Evolutionary conservation across 495 filamentous ascomycete species (phyloP).

Genomic region (Oidiodendron maius): DNA sequence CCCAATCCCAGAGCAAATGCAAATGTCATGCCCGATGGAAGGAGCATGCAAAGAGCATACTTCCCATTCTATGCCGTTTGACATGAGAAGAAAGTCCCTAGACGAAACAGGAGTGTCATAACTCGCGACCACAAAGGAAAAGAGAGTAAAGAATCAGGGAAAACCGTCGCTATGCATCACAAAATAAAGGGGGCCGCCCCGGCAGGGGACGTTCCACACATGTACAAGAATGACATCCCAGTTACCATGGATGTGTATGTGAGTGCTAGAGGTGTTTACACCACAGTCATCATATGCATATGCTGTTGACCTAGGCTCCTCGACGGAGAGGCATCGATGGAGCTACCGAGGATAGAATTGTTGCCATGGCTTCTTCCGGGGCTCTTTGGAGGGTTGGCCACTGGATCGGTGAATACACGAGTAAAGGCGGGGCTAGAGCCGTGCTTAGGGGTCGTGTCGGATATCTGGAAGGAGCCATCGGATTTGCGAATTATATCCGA

Average conservation of each 20-base stretch:
- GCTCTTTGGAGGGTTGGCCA: conserved; percentile 38
- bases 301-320: conserved; percentile 43
- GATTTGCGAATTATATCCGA: conserved; percentile 75
- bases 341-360: conserved; percentile 42
- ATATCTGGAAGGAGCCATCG: conserved; percentile 63
- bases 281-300: conserved; percentile 67
- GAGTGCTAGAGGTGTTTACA: conserved; percentile 27
- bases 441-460: conserved; percentile 44
- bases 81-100: not conserved
- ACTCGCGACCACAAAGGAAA: not conserved
- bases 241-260: not conserved
- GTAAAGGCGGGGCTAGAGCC: conserved; percentile 57
- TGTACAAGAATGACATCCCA: conserved; percentile 18
- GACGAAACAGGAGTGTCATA: not conserved
- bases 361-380: conserved; percentile 44
- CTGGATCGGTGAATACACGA: conserved; percentile 55
- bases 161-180: conserved; percentile 22
- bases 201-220: conserved; percentile 1
- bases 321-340: conserved; percentile 42
- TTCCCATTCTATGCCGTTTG: not conserved
- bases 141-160: not conserved
- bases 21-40: not conserved
- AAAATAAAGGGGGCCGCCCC: conserved; percentile 12
- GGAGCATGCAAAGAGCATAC: not conserved
- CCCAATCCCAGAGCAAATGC: not conserved